Evolutionary conservation across 1,284 basidiomycete genomes (phyloP).

Genomic region (Sanghuangporus sanghuang): DNA sequence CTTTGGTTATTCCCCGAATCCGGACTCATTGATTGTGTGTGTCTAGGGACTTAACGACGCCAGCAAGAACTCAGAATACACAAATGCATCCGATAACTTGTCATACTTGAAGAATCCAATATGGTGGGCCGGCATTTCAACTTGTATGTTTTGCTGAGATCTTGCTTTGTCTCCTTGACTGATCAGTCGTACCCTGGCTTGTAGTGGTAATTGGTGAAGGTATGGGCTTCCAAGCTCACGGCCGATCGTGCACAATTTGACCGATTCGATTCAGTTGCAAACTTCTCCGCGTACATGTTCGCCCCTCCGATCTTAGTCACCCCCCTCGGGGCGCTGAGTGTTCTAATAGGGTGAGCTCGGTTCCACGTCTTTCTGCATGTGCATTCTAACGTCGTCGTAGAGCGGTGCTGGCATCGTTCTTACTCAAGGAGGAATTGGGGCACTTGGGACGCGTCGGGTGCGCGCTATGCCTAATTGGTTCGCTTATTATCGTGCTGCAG

Average conservation of each 20-base stretch:
- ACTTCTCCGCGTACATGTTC: slow-evolving; percentile 98
- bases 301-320: slow-evolving; percentile 97
- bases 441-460: slow-evolving; percentile 92
- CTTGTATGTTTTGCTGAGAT: slow-evolving; percentile 57
- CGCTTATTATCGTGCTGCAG: slow-evolving; percentile 93
- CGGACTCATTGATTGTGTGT: neutral
- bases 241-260: neutral
- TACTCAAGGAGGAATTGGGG: slow-evolving; percentile 92
- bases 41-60: slow-evolving; percentile 79
- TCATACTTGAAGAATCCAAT: slow-evolving; percentile 90
- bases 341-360: slow-evolving; percentile 84
- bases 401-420: slow-evolving; percentile 88
- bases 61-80: slow-evolving; percentile 47
- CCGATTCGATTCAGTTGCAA: slow-evolving; percentile 64
- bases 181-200: slow-evolving; percentile 18
- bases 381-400: slow-evolving; percentile 37
- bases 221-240: slow-evolving; percentile 30
- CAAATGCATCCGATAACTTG: slow-evolving; percentile 69
- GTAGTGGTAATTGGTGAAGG: slow-evolving; percentile 89
- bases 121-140: slow-evolving; percentile 98
- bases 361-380: neutral
- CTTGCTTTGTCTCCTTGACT: slow-evolving; percentile 9
- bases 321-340: slow-evolving; percentile 91
- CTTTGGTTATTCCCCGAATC: neutral
- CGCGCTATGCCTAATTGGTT: slow-evolving; percentile 86